A percentile compares a stretch with the other conserved stretches of the same genome.
phyloP scores from a whole-genome alignment of 371 early-diverging fungal genomes.

The Zychaea mexicana region DNA sequence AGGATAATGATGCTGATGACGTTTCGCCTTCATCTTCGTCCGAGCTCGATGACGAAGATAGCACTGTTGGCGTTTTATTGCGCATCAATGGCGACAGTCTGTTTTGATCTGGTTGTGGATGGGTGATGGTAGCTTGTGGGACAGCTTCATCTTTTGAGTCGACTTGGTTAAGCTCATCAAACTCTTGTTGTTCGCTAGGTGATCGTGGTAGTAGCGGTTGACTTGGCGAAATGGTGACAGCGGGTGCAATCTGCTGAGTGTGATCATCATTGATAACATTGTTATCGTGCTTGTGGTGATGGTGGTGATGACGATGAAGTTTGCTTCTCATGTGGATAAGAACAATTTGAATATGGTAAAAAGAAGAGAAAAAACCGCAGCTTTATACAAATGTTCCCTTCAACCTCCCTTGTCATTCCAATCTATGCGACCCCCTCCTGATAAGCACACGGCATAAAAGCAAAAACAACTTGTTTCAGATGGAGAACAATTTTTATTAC shows the following conservation, averaged over 20 bases:
- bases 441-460: neutral
- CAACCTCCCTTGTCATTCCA: no score
- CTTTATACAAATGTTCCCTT: neutral
- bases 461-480: neutral
- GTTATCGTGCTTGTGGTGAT: neutral
- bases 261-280: neutral
- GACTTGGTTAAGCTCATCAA: slow-evolving; percentile 2
- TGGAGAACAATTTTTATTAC: neutral
- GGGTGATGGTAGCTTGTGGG: slow-evolving; percentile 5
- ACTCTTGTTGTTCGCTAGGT: neutral
- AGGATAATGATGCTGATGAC: neutral
- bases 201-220: neutral
- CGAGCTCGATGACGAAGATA: no score
- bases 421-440: no score
- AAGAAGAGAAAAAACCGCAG: neutral
- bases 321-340: neutral
- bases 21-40: no score
- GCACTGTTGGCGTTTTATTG: neutral
- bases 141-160: neutral
- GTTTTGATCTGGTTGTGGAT: slow-evolving; percentile 13
- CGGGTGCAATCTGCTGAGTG: neutral
- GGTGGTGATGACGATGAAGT: neutral
- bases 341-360: neutral
- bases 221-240: neutral
- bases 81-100: neutral